Conservation (phyloP, 805 yeast genomes). For the Yamadazyma takamatsuzukensis region DNA sequence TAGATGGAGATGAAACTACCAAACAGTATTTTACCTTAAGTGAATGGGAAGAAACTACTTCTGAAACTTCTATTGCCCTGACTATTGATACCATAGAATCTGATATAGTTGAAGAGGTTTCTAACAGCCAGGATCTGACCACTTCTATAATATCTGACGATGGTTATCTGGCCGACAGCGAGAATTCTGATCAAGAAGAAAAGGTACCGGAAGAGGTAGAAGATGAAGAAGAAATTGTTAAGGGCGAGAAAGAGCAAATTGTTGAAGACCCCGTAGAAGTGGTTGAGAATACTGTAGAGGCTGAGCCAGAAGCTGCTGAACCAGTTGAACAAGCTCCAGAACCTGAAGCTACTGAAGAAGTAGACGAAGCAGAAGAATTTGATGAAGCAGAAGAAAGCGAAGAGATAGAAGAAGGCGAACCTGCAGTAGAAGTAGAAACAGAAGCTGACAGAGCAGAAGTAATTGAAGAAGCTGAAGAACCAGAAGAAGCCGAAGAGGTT, state of each 20-base stretch:
- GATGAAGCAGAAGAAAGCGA: neutral
- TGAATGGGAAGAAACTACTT: constrained; percentile 14
- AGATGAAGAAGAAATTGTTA: constrained; percentile 1
- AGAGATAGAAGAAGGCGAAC: neutral
- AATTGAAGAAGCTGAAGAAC: neutral
- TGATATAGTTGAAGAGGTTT: constrained; percentile 9
- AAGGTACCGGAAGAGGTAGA: constrained; percentile 7
- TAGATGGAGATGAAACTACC: constrained; percentile 19
- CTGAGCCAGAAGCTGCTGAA: constrained; percentile 3
- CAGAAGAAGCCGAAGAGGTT: constrained; percentile 3
- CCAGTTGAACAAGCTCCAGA: constrained; percentile 1
- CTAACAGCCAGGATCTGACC: constrained; percentile 6
- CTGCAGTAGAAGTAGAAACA: constrained; percentile 1
- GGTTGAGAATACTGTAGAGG: neutral
- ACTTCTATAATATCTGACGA: constrained; percentile 1
- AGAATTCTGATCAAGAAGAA: constrained; percentile 4
- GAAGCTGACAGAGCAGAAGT: constrained; percentile 1
- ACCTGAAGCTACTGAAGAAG: neutral
- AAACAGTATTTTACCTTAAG: constrained; percentile 20
- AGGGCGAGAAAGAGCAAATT: constrained; percentile 3
- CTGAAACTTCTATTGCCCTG: constrained; percentile 8
- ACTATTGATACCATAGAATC: constrained; percentile 5
- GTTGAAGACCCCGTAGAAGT: constrained; percentile 3
- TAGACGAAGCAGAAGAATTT: neutral
- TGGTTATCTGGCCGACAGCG: constrained; percentile 5